Percentiles rank a stretch among this genome's conserved stretches.
Conservation (phyloP, 2,329 filamentous ascomycete species). For the Pseudofabraea citricarpa region DNA sequence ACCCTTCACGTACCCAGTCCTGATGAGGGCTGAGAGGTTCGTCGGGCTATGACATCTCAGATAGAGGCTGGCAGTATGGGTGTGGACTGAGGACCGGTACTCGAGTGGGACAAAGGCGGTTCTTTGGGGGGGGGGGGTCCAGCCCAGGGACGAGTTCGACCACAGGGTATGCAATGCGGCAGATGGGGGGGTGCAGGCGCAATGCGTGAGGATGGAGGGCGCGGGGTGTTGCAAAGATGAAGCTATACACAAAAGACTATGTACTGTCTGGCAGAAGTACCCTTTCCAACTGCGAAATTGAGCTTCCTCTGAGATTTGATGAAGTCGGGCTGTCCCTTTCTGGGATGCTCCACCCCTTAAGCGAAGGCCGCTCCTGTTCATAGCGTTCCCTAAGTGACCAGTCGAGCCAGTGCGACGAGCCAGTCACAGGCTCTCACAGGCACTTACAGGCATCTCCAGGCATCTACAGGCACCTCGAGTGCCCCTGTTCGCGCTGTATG, state of each 20-base stretch:
- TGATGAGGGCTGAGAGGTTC: constrained; percentile 24
- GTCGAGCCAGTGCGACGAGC: too few relatives aligned
- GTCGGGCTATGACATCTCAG: constrained; percentile 27
- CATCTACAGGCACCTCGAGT: too few relatives aligned
- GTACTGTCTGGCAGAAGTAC: neutral
- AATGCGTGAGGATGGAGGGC: too few relatives aligned
- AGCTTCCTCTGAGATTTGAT: neutral
- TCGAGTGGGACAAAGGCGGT: neutral
- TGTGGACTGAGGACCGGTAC: neutral
- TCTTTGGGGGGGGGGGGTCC: neutral
- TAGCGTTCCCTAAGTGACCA: neutral
- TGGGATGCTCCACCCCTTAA: neutral
- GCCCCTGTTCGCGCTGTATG: too few relatives aligned
- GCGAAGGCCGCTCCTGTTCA: neutral
- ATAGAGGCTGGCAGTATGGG: neutral
- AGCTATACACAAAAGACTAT: neutral
- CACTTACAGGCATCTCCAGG: too few relatives aligned
- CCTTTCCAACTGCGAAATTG: constrained; percentile 1
- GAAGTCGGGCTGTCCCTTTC: neutral
- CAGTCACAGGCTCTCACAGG: too few relatives aligned
- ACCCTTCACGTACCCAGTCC: constrained; percentile 20
- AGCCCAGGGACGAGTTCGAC: neutral
- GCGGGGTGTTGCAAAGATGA: neutral
- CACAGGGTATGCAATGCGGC: neutral
- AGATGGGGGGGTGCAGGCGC: too few relatives aligned